A percentile compares a stretch with the other conserved stretches of the same genome.
phyloP scores from a whole-genome alignment of 139 green algal species.

The Chlorella sp. region DNA sequence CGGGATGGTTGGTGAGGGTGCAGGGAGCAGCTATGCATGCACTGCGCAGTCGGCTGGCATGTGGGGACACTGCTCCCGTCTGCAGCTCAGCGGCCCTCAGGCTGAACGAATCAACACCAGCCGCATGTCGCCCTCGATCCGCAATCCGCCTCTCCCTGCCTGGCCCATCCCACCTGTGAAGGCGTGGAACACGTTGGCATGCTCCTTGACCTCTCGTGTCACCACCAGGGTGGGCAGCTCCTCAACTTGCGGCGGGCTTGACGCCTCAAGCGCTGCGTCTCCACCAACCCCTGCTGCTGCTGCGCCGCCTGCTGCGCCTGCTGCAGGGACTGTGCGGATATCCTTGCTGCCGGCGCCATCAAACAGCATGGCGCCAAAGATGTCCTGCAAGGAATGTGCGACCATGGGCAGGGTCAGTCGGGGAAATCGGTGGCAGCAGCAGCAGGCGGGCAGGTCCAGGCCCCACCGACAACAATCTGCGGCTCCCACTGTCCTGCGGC shows the following conservation, averaged over 20 bases:
- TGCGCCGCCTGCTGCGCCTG: no score
- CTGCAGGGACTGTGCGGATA: neutral
- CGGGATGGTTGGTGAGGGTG: neutral
- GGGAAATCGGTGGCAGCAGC: neutral
- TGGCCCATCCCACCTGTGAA: constrained; percentile 25
- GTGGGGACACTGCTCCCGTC: no score
- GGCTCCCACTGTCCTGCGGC: no score
- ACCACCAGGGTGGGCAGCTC: constrained; percentile 38
- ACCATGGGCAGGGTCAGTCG: neutral
- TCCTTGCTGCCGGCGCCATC: neutral
- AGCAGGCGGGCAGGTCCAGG: neutral
- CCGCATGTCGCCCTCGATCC: no score
- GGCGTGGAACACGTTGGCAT: constrained; percentile 52
- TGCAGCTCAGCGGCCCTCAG: no score
- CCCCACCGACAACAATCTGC: no score
- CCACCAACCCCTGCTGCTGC: neutral
- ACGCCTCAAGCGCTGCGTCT: no score
- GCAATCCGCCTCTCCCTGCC: neutral
- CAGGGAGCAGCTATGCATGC: neutral
- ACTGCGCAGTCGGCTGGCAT: no score
- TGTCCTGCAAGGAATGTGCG: constrained; percentile 30
- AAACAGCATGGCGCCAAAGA: constrained; percentile 35
- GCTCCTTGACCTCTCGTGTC: constrained; percentile 46
- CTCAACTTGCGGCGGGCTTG: neutral
- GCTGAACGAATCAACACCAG: no score